Conservation (phyloP, 2,329 filamentous ascomycete genomes). For the Diaporthe velutina region DNA sequence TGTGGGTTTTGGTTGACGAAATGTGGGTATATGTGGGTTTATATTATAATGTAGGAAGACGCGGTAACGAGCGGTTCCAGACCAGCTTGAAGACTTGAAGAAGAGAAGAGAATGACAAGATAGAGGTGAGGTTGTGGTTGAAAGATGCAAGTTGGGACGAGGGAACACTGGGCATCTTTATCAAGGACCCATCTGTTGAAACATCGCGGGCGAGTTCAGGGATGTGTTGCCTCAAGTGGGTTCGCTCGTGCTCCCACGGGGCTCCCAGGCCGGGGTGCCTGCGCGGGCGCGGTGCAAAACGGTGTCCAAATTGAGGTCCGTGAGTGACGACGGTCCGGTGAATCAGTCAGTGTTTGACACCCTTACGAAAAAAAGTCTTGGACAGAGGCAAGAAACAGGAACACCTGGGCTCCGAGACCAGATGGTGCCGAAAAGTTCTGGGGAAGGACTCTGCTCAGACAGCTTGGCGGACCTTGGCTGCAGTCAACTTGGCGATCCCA, state of each 20-base stretch:
- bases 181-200: constrained; percentile 32
- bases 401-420: constrained; percentile 29
- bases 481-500: constrained; percentile 31
- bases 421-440: constrained; percentile 30
- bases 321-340: constrained; percentile 17
- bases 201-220: constrained; percentile 9
- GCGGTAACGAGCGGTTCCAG: constrained; percentile 27
- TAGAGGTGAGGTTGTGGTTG: not conserved
- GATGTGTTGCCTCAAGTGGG: constrained; percentile 1
- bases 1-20: not conserved
- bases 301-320: constrained; percentile 6
- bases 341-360: constrained; percentile 32
- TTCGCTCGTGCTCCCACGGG: not conserved
- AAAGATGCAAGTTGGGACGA: not conserved
- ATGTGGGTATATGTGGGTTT: constrained; percentile 1
- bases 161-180: constrained; percentile 20
- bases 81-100: constrained; percentile 19
- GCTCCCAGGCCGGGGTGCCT: not conserved
- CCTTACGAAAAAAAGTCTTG: constrained; percentile 26
- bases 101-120: constrained; percentile 17
- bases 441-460: constrained; percentile 32
- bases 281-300: not conserved
- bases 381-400: constrained; percentile 28
- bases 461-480: constrained; percentile 33
- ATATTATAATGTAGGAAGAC: constrained; percentile 28